Base-by-base conservation (phyloP, 371 early-diverging fungal genomes). In the Mortierella sp. region DNA sequence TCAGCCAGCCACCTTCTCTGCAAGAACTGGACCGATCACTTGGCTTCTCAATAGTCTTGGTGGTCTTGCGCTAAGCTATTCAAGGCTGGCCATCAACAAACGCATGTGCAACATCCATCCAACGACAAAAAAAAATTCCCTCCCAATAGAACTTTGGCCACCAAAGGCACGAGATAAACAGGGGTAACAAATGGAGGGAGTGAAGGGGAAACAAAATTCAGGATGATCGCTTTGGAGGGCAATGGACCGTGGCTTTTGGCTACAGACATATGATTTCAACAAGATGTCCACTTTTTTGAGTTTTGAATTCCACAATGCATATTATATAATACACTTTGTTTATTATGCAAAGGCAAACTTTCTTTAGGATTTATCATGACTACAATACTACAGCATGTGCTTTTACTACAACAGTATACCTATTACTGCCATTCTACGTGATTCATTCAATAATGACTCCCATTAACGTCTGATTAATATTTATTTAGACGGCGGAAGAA, bases 401-500 rank as follows among this genome's bases (percentile, higher is more conserved):
- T 43, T 13, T 43, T 43, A 43, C 15, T 7, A 43, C 43, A 15
- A 7, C 43, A 13, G 15, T 15, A 43, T 43, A 2, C 37, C 43
- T 15, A 37, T 37, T 7, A 37, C 43, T 12, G 15, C 15, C 43
- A 43, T 15, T 43, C 2, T 43, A 43, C 2, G 2, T 2, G 6
- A 13, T 13, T 43, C 7, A 10, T 13, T 43, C 5, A 13, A 2
- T 43, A 7, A 12, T 43, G 13, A 4, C 43, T 13, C 7, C 15
- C 13, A 43, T 43, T 43, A 43, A 43, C 13, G 13, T 15, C 43
- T 49, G 1, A 23, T 45, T 13, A 1, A 55, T 35, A 19, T 35
- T n/a, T 45, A 19, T 32, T 28, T 77, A 92, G 90, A 88, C 92
- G 28, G 95, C 96, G 3, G 96, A 96, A 71, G 97, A 97, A 83